Evolutionary conservation across 2,329 filamentous ascomycete species (phyloP).

Genomic region (Thyridium curvatum): DNA sequence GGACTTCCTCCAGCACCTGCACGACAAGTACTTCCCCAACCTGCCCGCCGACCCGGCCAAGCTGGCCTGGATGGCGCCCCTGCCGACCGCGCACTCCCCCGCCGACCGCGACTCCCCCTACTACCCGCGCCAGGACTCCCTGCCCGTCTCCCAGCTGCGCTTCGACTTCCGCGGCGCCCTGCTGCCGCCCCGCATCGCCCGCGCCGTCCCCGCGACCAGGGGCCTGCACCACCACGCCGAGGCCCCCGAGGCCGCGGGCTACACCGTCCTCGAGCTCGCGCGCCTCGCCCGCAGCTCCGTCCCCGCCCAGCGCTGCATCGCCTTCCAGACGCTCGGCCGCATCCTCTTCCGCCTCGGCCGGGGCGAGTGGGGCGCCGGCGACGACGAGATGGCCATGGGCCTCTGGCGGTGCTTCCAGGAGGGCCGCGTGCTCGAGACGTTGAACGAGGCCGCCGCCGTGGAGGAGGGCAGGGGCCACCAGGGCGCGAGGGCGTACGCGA

Average conservation of each 20-base stretch:
- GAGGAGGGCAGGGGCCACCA: slow-evolving; percentile 63
- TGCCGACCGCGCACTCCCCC: slow-evolving; percentile 56
- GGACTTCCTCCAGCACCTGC: slow-evolving; percentile 76
- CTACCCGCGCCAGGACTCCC: slow-evolving; percentile 65
- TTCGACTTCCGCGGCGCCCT: slow-evolving; percentile 84
- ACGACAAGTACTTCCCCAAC: slow-evolving; percentile 88
- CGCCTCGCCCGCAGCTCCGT: slow-evolving; percentile 75
- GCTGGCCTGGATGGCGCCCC: slow-evolving; percentile 82
- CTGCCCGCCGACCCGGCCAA: slow-evolving; percentile 79
- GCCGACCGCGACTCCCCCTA: slow-evolving; percentile 71
- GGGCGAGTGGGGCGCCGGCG: slow-evolving; percentile 63
- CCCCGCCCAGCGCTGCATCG: slow-evolving; percentile 80
- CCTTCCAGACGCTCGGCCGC: slow-evolving; percentile 84
- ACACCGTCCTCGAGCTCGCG: slow-evolving; percentile 83
- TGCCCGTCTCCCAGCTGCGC: slow-evolving; percentile 72
- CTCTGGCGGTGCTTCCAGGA: slow-evolving; percentile 78
- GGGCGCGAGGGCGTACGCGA: slow-evolving; percentile 77
- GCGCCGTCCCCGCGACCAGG: slow-evolving; percentile 66
- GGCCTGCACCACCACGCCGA: slow-evolving; percentile 92
- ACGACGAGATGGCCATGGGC: slow-evolving; percentile 61
- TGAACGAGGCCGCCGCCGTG: slow-evolving; percentile 67
- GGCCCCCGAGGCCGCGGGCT: slow-evolving; percentile 88
- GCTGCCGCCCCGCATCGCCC: slow-evolving; percentile 68
- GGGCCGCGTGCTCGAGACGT: slow-evolving; percentile 67
- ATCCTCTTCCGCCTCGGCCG: slow-evolving; percentile 77